These are phyloP conservation scores for Schizochytrium sp. DNA, from an alignment of 108 stramenopile genomes.

Conservation along the genomic window DNA sequence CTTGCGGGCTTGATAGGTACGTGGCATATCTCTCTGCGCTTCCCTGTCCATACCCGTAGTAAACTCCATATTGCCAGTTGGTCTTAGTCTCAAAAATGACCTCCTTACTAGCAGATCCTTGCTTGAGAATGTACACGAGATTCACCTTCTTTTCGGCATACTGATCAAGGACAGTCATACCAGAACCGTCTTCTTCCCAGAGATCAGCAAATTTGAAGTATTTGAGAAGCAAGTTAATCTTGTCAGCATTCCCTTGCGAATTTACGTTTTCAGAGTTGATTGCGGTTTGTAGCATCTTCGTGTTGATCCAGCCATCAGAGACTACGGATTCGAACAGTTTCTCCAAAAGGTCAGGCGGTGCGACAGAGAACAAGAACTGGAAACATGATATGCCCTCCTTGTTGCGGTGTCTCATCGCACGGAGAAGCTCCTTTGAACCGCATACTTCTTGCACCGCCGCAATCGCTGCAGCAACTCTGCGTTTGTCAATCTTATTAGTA, in stretches of 20 bases:
- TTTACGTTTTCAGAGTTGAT: neutral
- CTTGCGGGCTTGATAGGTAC: no score
- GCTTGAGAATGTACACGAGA: no score
- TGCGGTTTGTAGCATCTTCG: neutral
- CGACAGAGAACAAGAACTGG: neutral
- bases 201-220: neutral
- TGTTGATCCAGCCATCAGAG: conserved; percentile 20
- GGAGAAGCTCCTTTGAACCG: conserved; percentile 24
- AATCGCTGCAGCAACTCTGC: neutral
- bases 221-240: neutral
- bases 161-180: no score
- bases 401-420: neutral
- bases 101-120: no score
- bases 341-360: neutral
- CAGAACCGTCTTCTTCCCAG: no score
- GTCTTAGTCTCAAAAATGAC: no score
- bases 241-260: neutral
- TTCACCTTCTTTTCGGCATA: no score
- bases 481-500: neutral
- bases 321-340: neutral
- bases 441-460: neutral
- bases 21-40: no score
- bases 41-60: no score
- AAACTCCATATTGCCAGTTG: no score
- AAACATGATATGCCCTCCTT: neutral